Conservation (phyloP, 768 basidiomycete species). For the Rubroboletus satanas region DNA sequence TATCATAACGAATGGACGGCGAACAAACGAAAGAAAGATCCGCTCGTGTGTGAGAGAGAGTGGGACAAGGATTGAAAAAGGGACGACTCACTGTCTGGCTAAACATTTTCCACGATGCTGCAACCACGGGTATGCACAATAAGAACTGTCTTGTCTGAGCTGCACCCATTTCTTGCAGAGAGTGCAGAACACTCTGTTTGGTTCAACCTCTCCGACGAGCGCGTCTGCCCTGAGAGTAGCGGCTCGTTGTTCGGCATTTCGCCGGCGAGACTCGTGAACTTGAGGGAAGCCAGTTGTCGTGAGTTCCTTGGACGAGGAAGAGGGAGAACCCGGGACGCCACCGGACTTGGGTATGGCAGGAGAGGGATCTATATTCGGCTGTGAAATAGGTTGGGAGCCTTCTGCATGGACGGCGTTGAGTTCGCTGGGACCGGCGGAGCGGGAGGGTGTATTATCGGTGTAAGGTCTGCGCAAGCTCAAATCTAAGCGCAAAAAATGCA, state of each 20-base stretch:
- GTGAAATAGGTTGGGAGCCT: constrained; percentile 17
- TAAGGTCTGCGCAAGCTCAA: constrained; percentile 6
- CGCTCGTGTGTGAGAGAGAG: constrained; percentile 11
- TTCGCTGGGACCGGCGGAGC: constrained; percentile 27
- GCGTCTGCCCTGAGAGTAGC: constrained; percentile 64
- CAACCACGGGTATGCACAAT: constrained; percentile 79
- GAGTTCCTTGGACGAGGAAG: constrained; percentile 52
- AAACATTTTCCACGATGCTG: constrained; percentile 76
- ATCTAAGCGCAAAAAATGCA: neutral
- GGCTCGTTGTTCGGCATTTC: constrained; percentile 77
- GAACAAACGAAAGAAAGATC: neutral
- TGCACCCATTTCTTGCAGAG: constrained; percentile 83
- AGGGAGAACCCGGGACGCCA: constrained; percentile 27
- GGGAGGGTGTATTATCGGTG: constrained; percentile 28
- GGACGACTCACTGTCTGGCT: constrained; percentile 55
- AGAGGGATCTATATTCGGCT: constrained; percentile 7
- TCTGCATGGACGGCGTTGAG: constrained; percentile 19
- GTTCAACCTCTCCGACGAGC: constrained; percentile 66
- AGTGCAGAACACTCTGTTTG: constrained; percentile 69
- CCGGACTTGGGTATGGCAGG: constrained; percentile 10
- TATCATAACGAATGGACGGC: constrained; percentile 2
- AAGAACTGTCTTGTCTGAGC: constrained; percentile 70
- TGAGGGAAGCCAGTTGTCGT: constrained; percentile 55
- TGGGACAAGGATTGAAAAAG: neutral
- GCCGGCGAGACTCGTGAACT: constrained; percentile 60